Evolutionary conservation across 768 basidiomycete genomes (phyloP).

Genomic region (Suillus lakei): DNA sequence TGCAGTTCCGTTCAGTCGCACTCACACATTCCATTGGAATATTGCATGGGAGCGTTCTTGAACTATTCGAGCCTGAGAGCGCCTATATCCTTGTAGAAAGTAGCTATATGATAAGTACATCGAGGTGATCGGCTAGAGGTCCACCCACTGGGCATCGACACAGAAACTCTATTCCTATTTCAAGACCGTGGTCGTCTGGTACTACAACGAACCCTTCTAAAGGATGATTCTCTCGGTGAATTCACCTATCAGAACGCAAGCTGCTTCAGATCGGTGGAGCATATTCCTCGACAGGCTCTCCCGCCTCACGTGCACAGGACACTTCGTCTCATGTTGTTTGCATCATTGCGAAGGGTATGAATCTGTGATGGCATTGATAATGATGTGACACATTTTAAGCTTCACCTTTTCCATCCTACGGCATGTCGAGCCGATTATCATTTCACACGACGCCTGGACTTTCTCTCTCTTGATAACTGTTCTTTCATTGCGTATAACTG

Average conservation of each 20-base stretch:
- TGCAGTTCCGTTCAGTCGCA: constrained; percentile 11
- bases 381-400: constrained; percentile 13
- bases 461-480: constrained; percentile 10
- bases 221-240: background rate
- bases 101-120: constrained; percentile 5
- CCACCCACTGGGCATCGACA: background rate
- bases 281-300: background rate
- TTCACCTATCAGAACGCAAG: background rate
- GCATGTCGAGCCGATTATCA: constrained; percentile 4
- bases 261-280: background rate
- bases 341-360: constrained; percentile 1
- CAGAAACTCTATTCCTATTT: constrained; percentile 5
- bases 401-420: constrained; percentile 21
- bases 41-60: constrained; percentile 27
- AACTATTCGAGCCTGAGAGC: constrained; percentile 26
- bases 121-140: constrained; percentile 11
- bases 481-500: constrained; percentile 20
- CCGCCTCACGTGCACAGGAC: background rate
- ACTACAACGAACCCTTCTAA: background rate
- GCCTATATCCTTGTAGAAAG: constrained; percentile 10
- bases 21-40: constrained; percentile 23
- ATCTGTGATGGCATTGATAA: background rate
- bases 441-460: constrained; percentile 27
- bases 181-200: constrained; percentile 1
- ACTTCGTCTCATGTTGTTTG: background rate